Evolutionary conservation across 2,329 filamentous ascomycete species (phyloP).

Genomic region (Fonsecaea multimorphosa): DNA sequence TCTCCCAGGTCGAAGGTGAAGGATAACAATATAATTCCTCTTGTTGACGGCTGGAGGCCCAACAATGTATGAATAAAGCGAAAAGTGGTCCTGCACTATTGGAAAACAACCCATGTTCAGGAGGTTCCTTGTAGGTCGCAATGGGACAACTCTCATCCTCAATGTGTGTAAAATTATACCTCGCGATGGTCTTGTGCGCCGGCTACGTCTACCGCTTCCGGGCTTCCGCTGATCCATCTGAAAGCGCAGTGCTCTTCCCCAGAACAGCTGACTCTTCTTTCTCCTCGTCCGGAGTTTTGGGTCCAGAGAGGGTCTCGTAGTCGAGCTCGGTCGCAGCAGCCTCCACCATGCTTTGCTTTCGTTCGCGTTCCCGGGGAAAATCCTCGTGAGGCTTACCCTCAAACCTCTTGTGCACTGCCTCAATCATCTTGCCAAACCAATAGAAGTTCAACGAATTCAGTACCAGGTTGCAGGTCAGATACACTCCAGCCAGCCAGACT

Average conservation of each 20-base stretch:
- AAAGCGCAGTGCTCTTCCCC: constrained; percentile 27
- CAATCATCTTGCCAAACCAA: constrained; percentile 73
- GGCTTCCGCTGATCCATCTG: constrained; percentile 14
- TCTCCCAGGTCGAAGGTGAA: neutral
- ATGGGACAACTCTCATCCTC: neutral
- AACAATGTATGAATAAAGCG: neutral
- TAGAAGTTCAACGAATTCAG: constrained; percentile 68
- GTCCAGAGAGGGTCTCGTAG: constrained; percentile 39
- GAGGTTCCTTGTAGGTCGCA: neutral
- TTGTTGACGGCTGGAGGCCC: neutral
- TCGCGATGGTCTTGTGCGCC: neutral
- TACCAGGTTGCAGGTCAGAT: constrained; percentile 64
- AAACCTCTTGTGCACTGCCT: constrained; percentile 68
- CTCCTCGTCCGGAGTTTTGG: constrained; percentile 33
- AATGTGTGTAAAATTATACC: neutral
- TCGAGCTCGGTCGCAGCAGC: constrained; percentile 40
- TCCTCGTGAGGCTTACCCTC: constrained; percentile 50
- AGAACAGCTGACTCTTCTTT: constrained; percentile 4
- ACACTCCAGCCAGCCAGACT: constrained; percentile 64
- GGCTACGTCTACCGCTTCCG: constrained; percentile 24
- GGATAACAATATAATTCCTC: neutral
- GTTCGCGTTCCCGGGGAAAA: constrained; percentile 39
- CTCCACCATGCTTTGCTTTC: constrained; percentile 39
- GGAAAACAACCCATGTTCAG: neutral
- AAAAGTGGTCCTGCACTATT: neutral